These are phyloP conservation scores for Diaporthe aspalathi DNA, from an alignment of 2,329 filamentous ascomycete genomes.

Conservation along the genomic window DNA sequence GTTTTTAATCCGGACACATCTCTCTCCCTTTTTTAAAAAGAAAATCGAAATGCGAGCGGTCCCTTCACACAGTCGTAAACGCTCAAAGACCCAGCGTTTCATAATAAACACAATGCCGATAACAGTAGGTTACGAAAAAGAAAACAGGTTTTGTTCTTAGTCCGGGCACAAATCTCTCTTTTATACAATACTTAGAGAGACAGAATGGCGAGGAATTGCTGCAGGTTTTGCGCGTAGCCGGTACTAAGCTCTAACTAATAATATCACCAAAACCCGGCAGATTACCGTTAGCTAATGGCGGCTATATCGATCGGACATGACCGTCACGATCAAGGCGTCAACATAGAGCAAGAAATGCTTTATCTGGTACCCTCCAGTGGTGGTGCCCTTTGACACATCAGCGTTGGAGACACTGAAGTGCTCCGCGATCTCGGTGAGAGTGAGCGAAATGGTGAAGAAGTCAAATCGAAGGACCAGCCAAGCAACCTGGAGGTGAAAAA, in stretches of 20 bases:
- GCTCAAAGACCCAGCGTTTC: no score
- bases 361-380: no score
- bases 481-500: slow-evolving; percentile 24
- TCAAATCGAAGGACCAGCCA: slow-evolving; percentile 56
- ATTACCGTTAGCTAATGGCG: slow-evolving; percentile 41
- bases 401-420: slow-evolving; percentile 51
- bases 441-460: slow-evolving; percentile 56
- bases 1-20: no score
- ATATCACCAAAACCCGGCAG: slow-evolving; percentile 12
- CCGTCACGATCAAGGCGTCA: slow-evolving; percentile 46
- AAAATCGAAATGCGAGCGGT: no score
- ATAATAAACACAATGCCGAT: no score
- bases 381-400: slow-evolving; percentile 56
- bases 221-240: slow-evolving; percentile 75
- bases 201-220: slow-evolving; percentile 79
- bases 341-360: slow-evolving; percentile 52
- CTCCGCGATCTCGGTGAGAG: slow-evolving; percentile 51
- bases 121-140: no score
- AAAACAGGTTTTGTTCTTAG: no score
- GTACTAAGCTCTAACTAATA: slow-evolving; percentile 46
- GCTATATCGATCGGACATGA: slow-evolving; percentile 46
- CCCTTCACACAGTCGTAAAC: no score
- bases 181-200: no score
- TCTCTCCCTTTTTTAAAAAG: no score
- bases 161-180: no score